Evolutionary conservation across 2,329 filamentous ascomycete species (phyloP).

Genomic region (Verticillium isaacii): DNA sequence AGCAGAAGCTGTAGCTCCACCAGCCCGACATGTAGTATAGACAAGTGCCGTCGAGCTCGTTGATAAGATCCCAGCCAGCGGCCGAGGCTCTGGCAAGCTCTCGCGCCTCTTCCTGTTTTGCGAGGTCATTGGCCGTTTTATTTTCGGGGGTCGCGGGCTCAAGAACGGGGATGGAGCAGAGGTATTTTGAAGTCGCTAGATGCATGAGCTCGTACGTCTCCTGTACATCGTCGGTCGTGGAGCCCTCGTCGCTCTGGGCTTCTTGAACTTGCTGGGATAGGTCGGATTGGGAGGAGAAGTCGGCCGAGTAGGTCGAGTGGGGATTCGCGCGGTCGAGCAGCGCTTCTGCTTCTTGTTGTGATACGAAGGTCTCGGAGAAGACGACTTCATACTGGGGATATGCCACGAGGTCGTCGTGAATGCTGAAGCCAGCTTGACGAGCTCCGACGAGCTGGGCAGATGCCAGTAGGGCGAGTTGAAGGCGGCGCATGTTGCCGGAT

Average conservation of each 20-base stretch:
- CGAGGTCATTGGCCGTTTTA: conserved; percentile 61
- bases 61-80: conserved; percentile 75
- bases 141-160: conserved; percentile 51
- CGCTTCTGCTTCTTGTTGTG: conserved; percentile 62
- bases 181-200: conserved; percentile 64
- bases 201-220: conserved; percentile 70
- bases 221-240: conserved; percentile 17
- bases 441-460: conserved; percentile 39
- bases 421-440: conserved; percentile 64
- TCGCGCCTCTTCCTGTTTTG: conserved; percentile 70
- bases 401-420: conserved; percentile 82
- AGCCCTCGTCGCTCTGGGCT: conserved; percentile 22
- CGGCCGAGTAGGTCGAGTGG: conserved; percentile 33
- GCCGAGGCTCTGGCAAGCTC: conserved; percentile 74
- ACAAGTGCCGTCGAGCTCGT: conserved; percentile 72
- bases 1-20: conserved; percentile 97
- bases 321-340: conserved; percentile 42
- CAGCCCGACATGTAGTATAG: conserved; percentile 80
- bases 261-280: conserved; percentile 29
- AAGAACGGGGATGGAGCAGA: conserved; percentile 79
- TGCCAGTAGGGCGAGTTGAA: conserved; percentile 38
- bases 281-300: conserved; percentile 34
- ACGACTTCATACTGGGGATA: conserved; percentile 85
- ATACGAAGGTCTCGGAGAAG: conserved; percentile 68
- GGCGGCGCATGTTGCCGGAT: conserved; percentile 45